Evolutionary conservation across 345 rosid genomes (phyloP), one percentile per base, ranked within the genome.

Genomic region (Laguncularia racemosa): DNA sequence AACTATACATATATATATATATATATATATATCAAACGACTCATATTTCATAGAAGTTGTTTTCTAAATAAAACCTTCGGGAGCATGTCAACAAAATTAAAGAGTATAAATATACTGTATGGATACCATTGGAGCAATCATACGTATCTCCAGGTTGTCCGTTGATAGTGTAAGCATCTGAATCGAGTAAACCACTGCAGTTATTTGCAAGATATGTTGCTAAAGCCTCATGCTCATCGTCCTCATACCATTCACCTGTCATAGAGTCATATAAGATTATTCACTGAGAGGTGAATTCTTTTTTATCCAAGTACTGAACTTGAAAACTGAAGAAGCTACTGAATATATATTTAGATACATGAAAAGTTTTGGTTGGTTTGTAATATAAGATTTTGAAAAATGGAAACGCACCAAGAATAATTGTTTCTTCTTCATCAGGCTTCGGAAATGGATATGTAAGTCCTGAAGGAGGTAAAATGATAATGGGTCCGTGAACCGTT

Each of bases 401-500:
- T 6, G 13, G 12, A 48, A 19, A 13, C 33, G 19, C 48, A 69
- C 73, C 68, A 13, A 70, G 66, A 3, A 70, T 57, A 5, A 70
- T 51, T 6, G 59, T 57, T 52, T 57, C 53, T 47, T 65, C 67
- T 5, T 26, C 61, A 44, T 50, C 20, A 11, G 70, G 74, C 20
- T 20, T 40, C 7, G 47, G 9, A 16, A 26, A 65, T 1, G 70
- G 70, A 40, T 59, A 65, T 9, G 54, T 2, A n/a, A 62, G 44
- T 20, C 59, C 20, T 0, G 15, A 0, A 6, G 23, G 18, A 14
- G 75, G 75, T 16, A 45, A 50, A 14, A 71, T 40, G 16, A 60
- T 20, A n/a, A 71, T 60, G 52, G 81, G 68, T 0, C 78, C 76
- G n/a, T 79, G 76, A 11, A 79, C 74, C 0, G 84, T 79, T 19